Evolutionary conservation across 192 early-diverging fungal species (phyloP).

Genomic region (Umbelopsis isabellina): DNA sequence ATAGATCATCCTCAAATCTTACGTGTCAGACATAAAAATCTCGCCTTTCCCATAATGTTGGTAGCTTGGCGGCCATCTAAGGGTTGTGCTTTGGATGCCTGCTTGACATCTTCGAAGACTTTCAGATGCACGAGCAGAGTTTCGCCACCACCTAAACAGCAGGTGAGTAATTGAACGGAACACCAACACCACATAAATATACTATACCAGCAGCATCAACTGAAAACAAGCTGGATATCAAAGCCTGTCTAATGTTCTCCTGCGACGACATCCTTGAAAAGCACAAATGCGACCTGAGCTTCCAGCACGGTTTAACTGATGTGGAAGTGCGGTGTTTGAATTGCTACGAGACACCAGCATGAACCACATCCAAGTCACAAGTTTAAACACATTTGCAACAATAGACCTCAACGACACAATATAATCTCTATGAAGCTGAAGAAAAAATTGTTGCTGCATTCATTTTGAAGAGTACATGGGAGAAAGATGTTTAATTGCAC

Average conservation of each 20-base stretch:
- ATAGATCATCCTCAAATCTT: not conserved
- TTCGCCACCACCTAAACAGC: constrained; percentile 26
- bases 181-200: not conserved
- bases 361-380: too few relatives aligned
- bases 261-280: constrained; percentile 15
- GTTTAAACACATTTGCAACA: too few relatives aligned
- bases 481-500: too few relatives aligned
- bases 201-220: not conserved
- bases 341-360: too few relatives aligned
- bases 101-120: constrained; percentile 53
- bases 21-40: constrained; percentile 61
- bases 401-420: too few relatives aligned
- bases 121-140: constrained; percentile 49
- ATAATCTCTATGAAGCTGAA: too few relatives aligned
- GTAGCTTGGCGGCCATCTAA: constrained; percentile 29
- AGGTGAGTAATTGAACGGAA: not conserved
- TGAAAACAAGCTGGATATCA: constrained; percentile 19
- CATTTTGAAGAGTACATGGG: too few relatives aligned
- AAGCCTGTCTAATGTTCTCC: constrained; percentile 25
- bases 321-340: too few relatives aligned
- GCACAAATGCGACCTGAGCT: not conserved
- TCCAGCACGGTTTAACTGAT: too few relatives aligned
- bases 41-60: constrained; percentile 51
- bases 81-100: constrained; percentile 35
- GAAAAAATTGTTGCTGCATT: too few relatives aligned